Conservation (phyloP, 2,329 filamentous ascomycete species). For the Pseudopithomyces maydicus region DNA sequence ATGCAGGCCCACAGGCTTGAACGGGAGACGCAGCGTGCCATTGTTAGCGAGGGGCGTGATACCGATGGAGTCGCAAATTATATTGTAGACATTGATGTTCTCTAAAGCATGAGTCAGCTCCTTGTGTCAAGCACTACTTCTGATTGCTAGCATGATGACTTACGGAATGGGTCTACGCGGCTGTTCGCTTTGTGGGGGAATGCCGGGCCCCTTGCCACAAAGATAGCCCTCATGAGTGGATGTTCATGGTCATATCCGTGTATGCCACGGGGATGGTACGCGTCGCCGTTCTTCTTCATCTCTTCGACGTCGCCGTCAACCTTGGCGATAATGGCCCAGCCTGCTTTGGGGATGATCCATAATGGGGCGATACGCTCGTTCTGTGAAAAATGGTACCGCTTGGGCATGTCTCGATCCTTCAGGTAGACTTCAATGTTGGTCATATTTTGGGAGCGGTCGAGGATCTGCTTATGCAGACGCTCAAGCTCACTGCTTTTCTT, state of each 20-base stretch:
- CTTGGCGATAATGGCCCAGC: slow-evolving; percentile 87
- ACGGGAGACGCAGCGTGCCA: slow-evolving; percentile 77
- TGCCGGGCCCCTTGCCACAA: slow-evolving; percentile 87
- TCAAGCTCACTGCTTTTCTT: slow-evolving; percentile 71
- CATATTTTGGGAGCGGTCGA: slow-evolving; percentile 62
- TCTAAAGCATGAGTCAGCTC: slow-evolving; percentile 59
- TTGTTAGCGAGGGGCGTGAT: slow-evolving; percentile 80
- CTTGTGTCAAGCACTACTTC: background rate
- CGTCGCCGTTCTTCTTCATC: slow-evolving; percentile 65
- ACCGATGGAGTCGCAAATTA: slow-evolving; percentile 85
- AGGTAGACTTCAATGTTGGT: slow-evolving; percentile 86
- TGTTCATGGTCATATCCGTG: slow-evolving; percentile 97
- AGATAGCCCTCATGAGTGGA: slow-evolving; percentile 94
- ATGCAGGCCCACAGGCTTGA: slow-evolving; percentile 68
- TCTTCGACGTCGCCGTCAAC: slow-evolving; percentile 76
- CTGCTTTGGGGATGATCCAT: slow-evolving; percentile 90
- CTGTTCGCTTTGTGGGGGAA: slow-evolving; percentile 87
- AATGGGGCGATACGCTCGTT: slow-evolving; percentile 91
- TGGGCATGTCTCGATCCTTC: slow-evolving; percentile 84
- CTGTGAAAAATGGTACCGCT: slow-evolving; percentile 86
- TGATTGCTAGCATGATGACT: slow-evolving; percentile 48
- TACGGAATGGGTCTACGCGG: slow-evolving; percentile 80
- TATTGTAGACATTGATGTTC: slow-evolving; percentile 94
- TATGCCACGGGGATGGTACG: slow-evolving; percentile 81
- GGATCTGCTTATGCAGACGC: slow-evolving; percentile 65